phyloP scores from a whole-genome alignment of 163 green algal genomes.

The Coccomyxa subellipsoidea region DNA sequence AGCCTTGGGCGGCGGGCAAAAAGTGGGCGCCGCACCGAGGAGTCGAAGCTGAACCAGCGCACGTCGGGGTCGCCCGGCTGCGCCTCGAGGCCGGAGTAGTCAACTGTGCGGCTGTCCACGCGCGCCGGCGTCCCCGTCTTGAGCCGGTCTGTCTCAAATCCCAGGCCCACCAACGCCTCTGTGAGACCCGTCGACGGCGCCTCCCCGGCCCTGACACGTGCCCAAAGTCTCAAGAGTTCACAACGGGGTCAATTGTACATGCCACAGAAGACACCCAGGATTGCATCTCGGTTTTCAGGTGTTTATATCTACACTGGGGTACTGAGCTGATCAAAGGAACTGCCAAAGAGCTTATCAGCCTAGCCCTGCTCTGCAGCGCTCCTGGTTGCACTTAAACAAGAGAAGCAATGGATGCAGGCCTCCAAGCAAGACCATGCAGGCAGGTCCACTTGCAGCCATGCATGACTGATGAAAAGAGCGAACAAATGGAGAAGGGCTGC shows the following conservation, averaged over 20 bases:
- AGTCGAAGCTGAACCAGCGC: slow-evolving; percentile 92
- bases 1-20: too few relatives aligned
- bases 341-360: too few relatives aligned
- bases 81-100: slow-evolving; percentile 75
- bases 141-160: slow-evolving; percentile 91
- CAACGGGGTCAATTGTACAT: too few relatives aligned
- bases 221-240: too few relatives aligned
- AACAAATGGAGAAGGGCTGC: background rate
- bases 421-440: too few relatives aligned
- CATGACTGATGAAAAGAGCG: background rate
- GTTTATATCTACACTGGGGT: too few relatives aligned
- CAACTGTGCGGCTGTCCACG: slow-evolving; percentile 85
- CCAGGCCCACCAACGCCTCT: slow-evolving; percentile 76
- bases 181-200: slow-evolving; percentile 82
- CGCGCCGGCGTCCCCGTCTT: slow-evolving; percentile 96
- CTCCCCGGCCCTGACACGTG: slow-evolving; percentile 66
- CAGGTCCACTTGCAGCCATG: background rate
- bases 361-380: too few relatives aligned
- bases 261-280: too few relatives aligned
- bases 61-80: slow-evolving; percentile 80
- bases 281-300: too few relatives aligned
- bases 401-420: too few relatives aligned
- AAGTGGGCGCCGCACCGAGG: slow-evolving; percentile 18
- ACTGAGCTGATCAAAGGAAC: too few relatives aligned
- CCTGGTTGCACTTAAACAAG: too few relatives aligned